phyloP scores from a whole-genome alignment of 2,329 filamentous ascomycete genomes.

The Metarhizium rileyi region DNA sequence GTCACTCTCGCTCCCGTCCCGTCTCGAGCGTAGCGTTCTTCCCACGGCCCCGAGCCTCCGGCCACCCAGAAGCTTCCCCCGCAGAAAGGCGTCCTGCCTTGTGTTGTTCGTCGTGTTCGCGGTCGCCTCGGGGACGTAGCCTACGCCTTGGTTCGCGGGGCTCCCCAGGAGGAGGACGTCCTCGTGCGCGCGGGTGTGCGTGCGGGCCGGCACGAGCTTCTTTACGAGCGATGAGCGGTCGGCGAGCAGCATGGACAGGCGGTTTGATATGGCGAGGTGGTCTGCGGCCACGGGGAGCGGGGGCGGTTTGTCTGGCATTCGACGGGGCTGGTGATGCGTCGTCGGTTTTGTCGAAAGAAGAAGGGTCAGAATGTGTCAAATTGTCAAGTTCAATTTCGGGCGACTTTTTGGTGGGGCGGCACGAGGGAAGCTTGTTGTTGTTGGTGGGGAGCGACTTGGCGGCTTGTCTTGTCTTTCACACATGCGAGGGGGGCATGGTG shows the following conservation, averaged over 20 bases:
- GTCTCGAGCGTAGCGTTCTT: conserved; percentile 7
- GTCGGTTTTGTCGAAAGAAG: no score
- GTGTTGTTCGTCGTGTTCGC: conserved; percentile 13
- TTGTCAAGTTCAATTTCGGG: no score
- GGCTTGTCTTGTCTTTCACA: no score
- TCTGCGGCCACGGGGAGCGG: conserved; percentile 27
- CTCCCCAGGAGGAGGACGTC: background rate
- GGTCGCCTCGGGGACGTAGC: conserved; percentile 22
- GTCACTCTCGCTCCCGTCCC: conserved; percentile 24
- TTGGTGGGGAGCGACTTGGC: no score
- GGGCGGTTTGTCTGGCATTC: background rate
- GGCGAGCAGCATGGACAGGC: conserved; percentile 29
- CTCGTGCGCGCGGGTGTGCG: background rate
- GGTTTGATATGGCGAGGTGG: conserved; percentile 30
- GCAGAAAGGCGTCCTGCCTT: conserved; percentile 20
- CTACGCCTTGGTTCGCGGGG: conserved; percentile 29
- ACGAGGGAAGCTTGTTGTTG: no score
- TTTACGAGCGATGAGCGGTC: conserved; percentile 14
- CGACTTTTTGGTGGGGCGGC: no score
- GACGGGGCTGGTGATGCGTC: no score
- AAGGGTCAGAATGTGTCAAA: no score
- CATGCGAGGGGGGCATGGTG: no score
- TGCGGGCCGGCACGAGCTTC: background rate
- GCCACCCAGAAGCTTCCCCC: conserved; percentile 20
- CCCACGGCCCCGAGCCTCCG: conserved; percentile 7